phyloP scores from a whole-genome alignment of 2,329 filamentous ascomycete species.

The Eutypella sp. region DNA sequence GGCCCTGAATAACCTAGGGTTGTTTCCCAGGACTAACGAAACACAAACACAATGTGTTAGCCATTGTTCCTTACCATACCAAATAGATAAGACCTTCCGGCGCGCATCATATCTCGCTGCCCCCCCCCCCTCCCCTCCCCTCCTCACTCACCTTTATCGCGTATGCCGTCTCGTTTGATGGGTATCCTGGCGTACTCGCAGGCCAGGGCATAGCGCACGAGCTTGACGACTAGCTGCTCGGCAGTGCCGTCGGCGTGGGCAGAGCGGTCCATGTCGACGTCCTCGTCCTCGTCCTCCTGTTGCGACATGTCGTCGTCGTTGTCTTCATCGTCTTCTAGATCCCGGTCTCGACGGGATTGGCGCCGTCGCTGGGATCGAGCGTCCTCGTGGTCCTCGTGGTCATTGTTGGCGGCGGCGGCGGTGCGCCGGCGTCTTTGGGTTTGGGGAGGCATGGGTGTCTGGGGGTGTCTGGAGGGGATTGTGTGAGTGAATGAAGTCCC shows the following conservation, averaged over 20 bases:
- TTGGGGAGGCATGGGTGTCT: constrained; percentile 21
- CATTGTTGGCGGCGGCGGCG: constrained; percentile 27
- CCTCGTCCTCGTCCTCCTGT: constrained; percentile 18
- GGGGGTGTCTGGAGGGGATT: background rate
- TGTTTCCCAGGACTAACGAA: constrained; percentile 63
- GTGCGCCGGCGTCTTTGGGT: constrained; percentile 26
- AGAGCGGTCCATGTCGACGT: constrained; percentile 15
- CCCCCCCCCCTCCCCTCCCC: no score
- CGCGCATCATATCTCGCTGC: no score
- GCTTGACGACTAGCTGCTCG: constrained; percentile 55
- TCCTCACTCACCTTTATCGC: constrained; percentile 51
- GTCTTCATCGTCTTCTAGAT: constrained; percentile 25
- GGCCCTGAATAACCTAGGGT: constrained; percentile 64
- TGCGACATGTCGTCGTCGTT: no score
- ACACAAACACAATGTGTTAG: no score
- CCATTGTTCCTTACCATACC: no score
- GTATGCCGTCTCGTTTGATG: constrained; percentile 58
- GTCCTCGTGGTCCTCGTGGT: constrained; percentile 36
- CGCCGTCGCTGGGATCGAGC: constrained; percentile 22
- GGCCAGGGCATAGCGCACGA: constrained; percentile 64
- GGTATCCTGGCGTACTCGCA: constrained; percentile 59
- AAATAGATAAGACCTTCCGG: no score
- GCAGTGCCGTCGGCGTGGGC: constrained; percentile 29
- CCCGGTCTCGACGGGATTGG: constrained; percentile 17
- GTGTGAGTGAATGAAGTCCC: background rate